Conservation (phyloP, 768 basidiomycete genomes). For the Scleroderma citrinum region DNA sequence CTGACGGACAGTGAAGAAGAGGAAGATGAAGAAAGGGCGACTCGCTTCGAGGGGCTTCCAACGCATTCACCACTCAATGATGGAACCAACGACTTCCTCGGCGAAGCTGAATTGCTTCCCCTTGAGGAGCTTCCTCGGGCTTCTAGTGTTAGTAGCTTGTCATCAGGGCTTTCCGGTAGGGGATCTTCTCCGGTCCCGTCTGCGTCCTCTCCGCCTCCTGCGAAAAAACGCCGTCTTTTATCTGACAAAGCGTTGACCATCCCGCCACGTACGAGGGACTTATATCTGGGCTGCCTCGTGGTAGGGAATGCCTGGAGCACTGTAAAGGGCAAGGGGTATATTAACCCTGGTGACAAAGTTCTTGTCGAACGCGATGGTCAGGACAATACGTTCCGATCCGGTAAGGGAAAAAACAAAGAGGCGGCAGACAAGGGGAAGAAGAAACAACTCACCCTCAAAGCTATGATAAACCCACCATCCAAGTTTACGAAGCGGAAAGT, state of each 20-base stretch:
- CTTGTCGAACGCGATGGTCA: conserved; percentile 49
- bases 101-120: conserved; percentile 32
- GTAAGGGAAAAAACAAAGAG: conserved; percentile 33
- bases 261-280: conserved; percentile 18
- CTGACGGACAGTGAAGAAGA: conserved; percentile 42
- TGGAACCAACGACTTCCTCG: conserved; percentile 23
- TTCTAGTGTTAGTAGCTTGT: conserved; percentile 36
- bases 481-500: conserved; percentile 46
- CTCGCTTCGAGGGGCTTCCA: neutral
- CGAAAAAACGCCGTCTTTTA: conserved; percentile 51
- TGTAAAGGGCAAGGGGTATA: conserved; percentile 64
- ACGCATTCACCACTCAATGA: conserved; percentile 26
- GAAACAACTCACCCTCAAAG: conserved; percentile 60
- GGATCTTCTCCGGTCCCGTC: conserved; percentile 16
- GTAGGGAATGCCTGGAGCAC: conserved; percentile 77
- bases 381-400: conserved; percentile 21
- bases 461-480: conserved; percentile 55
- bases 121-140: conserved; percentile 31
- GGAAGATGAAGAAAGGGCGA: conserved; percentile 9
- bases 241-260: conserved; percentile 9
- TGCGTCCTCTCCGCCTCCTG: conserved; percentile 28
- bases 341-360: conserved; percentile 58
- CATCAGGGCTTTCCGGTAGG: conserved; percentile 23
- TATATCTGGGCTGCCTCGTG: conserved; percentile 62
- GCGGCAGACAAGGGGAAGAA: conserved; percentile 32